Base-by-base conservation (phyloP, 1,139 yeast genomes). In the Schwanniomyces etchellsii region DNA sequence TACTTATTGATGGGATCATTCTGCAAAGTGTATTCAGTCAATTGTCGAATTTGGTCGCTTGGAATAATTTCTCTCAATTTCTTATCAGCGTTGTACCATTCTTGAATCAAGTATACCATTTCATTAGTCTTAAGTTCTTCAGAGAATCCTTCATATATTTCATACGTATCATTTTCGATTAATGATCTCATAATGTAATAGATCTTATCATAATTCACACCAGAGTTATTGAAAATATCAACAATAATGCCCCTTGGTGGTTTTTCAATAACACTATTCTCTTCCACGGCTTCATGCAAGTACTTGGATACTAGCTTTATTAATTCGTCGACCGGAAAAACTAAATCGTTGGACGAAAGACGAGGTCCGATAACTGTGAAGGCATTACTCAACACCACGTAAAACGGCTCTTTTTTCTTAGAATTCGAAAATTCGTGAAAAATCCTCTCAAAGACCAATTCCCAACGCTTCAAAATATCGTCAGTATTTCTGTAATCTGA, bases 401-500 rank as follows among this genome's bases (percentile, higher is more conserved):
- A 61, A 32, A 70, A 60, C 11, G 74, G 67, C 22, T 60, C 65
- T 15, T 47, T 47, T 44, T 35, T 47, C 43, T 40, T 50, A 56
- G 43, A 53, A 47, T 55, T 44, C 5, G 47, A 45, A 39, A 51
- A 62, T 14, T 60, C 64, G 37, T 64, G 60, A 38, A 44, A 60
- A n/a, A 64, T 44, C 28, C 58, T 63, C 37, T 70, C 77, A 45
- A 82, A 72, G 29, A 77, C 63, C 34, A 77, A 70, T 39, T 73
- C 76, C 88, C 91, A 82, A 53, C 84, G 74, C 38, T 76, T 72
- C 40, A 78, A 56, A 26, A 82, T 77, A 46, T 81, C 89, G 44
- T 81, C 89, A 9, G 75, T 65, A 45, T 81, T 79, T 51, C 83
- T 74, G 48, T 79, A 77, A 49, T 91, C 96, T 1, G 96, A 80